phyloP scores from a whole-genome alignment of 495 filamentous ascomycete genomes.

The Penicillium coffeae region DNA sequence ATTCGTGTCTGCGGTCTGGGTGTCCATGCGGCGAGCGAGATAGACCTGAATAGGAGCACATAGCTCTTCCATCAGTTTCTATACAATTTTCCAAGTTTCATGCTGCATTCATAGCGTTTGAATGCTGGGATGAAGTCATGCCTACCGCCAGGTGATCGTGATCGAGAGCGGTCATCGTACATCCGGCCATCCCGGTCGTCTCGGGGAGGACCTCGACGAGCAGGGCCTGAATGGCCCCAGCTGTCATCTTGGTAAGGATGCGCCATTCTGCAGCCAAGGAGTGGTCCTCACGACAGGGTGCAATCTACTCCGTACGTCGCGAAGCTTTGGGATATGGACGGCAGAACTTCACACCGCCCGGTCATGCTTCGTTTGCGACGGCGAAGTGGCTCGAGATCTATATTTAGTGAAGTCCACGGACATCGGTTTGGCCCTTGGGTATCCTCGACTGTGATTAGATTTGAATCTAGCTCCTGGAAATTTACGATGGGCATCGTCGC shows the following conservation, averaged over 20 bases:
- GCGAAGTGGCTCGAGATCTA: too few relatives aligned
- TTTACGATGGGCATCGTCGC: too few relatives aligned
- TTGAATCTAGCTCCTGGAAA: too few relatives aligned
- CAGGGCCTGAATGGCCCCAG: conserved; percentile 23
- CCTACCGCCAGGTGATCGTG: conserved; percentile 45
- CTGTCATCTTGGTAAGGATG: conserved; percentile 28
- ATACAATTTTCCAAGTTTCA: conserved; percentile 21
- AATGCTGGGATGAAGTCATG: conserved; percentile 45
- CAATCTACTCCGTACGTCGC: too few relatives aligned
- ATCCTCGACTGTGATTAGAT: too few relatives aligned
- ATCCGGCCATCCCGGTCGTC: conserved; percentile 43
- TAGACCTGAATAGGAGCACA: conserved; percentile 25
- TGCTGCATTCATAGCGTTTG: conserved; percentile 17
- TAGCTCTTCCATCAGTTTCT: conserved; percentile 2
- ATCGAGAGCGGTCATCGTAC: conserved; percentile 49
- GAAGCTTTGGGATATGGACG: too few relatives aligned
- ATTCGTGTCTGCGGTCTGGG: conserved; percentile 36
- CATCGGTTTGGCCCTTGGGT: too few relatives aligned
- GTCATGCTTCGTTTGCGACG: too few relatives aligned
- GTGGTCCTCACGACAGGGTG: too few relatives aligned
- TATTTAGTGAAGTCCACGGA: too few relatives aligned
- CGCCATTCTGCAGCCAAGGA: conserved; percentile 34
- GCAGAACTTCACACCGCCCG: conserved; percentile 17
- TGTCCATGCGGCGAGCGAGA: conserved; percentile 39
- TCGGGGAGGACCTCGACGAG: conserved; percentile 25